Evolutionary conservation across 2,329 filamentous ascomycete genomes (phyloP), one percentile per base, ranked within the genome.

Genomic region (Clonostachys sp.): DNA sequence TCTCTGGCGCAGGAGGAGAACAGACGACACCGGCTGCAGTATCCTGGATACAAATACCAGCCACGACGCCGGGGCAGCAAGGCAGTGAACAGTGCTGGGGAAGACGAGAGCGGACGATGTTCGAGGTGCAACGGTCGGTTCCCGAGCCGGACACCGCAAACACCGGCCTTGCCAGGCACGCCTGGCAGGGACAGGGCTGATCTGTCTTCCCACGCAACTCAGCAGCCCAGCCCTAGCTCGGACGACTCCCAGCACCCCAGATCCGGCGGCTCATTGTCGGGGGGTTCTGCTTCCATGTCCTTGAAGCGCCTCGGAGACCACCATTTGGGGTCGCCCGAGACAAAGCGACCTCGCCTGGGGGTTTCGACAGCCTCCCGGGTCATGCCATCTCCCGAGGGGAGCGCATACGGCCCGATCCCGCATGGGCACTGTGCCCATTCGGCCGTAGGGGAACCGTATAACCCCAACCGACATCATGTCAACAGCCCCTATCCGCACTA

Each of bases 21-120:
- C 73, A 75, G 83, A 51, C 86, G 88, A 16, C 94, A 99, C 65
- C 86, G 90, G 60, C 84, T 85, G 53, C 88, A 91, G 68, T 96
- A 96, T 64, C 94, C 94, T 3, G 87, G 89, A 55, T 99, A 99
- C 68, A 84, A 91, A 53, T 99, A 97, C 63, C 90, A 96, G 63
- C 94, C 94, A 35, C 85, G 89, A 17, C 81, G 88, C 35, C 38
- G 40, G 13, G 44, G 48, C 12, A 49, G 47, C 39, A 49, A 41
- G 34, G n/a, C 44, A 38, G n/a, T 18, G 7, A 39, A n/a, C 17
- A n/a, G 14, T 18, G 14, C 7, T 7, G 14, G 17, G 36, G 69
- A 66, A 16, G 76, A 80, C 39, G 74, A 80, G 45, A 68, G 74
- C n/a, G 70, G 71, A 20, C 73, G 80, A 53, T 92, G 88, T 61